Percentiles rank a stretch among this genome's conserved stretches.
Evolutionary conservation across 2,329 filamentous ascomycete genomes (phyloP).

Genomic region (Sclerotinia glacialis): DNA sequence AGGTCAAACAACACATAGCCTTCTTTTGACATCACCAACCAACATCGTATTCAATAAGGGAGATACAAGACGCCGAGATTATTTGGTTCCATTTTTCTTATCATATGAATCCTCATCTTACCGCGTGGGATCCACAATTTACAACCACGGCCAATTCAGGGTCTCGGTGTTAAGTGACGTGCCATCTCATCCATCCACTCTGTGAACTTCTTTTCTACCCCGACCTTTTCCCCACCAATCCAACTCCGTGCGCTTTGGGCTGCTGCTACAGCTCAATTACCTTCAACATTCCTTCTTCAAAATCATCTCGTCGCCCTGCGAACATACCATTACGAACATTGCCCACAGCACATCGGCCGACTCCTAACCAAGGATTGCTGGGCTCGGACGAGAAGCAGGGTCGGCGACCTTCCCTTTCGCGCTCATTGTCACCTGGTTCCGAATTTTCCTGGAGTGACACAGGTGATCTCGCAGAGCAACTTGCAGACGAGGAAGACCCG

Average conservation of each 20-base stretch:
- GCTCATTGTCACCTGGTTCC: constrained; percentile 58
- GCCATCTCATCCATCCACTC: constrained; percentile 22
- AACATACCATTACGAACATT: constrained; percentile 86
- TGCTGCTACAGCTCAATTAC: constrained; percentile 72
- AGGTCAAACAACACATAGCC: constrained; percentile 11
- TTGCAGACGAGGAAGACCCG: constrained; percentile 78
- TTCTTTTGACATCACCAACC: constrained; percentile 12
- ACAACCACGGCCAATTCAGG: constrained; percentile 15
- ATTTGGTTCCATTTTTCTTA: constrained; percentile 19
- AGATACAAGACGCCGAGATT: constrained; percentile 17
- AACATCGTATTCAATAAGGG: constrained; percentile 19
- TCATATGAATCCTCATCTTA: constrained; percentile 20
- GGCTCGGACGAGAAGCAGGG: constrained; percentile 44
- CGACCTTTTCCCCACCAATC: constrained; percentile 22
- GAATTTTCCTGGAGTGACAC: constrained; percentile 91
- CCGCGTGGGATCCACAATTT: constrained; percentile 21
- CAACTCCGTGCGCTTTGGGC: constrained; percentile 49
- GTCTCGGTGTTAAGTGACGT: constrained; percentile 22
- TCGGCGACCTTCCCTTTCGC: constrained; percentile 45
- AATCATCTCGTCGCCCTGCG: constrained; percentile 65
- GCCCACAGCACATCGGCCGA: constrained; percentile 40
- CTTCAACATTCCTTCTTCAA: constrained; percentile 82
- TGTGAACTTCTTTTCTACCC: constrained; percentile 17
- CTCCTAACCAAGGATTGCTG: constrained; percentile 47
- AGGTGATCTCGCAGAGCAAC: constrained; percentile 89